Conservation (phyloP, 2,329 filamentous ascomycete species). For the Diaporthe nobilis region DNA sequence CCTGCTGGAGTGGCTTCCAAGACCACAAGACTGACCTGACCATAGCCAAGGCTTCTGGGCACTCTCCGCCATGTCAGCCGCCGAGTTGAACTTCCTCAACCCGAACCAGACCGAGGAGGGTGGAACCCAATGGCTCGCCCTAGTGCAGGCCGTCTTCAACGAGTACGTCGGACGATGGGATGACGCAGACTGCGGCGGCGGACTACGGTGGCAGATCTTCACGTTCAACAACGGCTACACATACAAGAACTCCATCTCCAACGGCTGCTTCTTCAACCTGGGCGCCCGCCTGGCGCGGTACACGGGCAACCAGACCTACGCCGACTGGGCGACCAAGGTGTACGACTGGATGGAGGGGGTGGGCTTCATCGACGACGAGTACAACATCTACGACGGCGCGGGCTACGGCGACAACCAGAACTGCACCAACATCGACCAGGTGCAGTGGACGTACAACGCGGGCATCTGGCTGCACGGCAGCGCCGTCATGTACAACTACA, state of each 20-base stretch:
- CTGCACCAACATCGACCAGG: constrained; percentile 60
- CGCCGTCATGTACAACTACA: constrained; percentile 60
- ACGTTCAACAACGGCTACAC: constrained; percentile 83
- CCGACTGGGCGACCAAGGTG: constrained; percentile 69
- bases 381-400: constrained; percentile 64
- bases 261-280: constrained; percentile 64
- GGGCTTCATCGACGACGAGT: constrained; percentile 60
- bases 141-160: constrained; percentile 87
- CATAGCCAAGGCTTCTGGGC: constrained; percentile 81
- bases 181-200: constrained; percentile 74
- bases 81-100: constrained; percentile 77
- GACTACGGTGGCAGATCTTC: constrained; percentile 88
- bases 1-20: background rate
- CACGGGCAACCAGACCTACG: constrained; percentile 74
- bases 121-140: constrained; percentile 76
- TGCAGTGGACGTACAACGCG: constrained; percentile 67
- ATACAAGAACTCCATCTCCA: constrained; percentile 64
- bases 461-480: constrained; percentile 61
- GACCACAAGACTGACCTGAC: constrained; percentile 55
- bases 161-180: constrained; percentile 84
- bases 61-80: constrained; percentile 77
- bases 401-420: constrained; percentile 53
- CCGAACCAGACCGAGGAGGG: constrained; percentile 58
- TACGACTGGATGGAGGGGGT: constrained; percentile 67
- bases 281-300: constrained; percentile 73